phyloP scores from a whole-genome alignment of 2,329 filamentous ascomycete species.

The Pseudogymnoascus sp. region DNA sequence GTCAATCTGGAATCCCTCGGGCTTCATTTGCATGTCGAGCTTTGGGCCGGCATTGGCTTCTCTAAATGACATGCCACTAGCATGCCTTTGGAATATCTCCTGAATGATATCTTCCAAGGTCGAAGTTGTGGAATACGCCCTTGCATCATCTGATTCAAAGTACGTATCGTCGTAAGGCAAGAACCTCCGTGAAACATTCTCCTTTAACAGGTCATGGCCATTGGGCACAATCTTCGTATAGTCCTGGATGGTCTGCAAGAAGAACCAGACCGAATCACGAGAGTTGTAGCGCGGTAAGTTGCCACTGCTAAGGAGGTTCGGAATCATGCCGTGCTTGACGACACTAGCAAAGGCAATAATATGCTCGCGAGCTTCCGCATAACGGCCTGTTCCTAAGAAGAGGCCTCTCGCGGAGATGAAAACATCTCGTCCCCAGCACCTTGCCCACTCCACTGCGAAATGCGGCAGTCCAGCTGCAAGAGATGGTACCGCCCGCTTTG shows the following conservation, averaged over 20 bases:
- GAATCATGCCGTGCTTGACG: slow-evolving; percentile 96
- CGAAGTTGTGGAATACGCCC: slow-evolving; percentile 78
- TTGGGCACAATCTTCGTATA: slow-evolving; percentile 76
- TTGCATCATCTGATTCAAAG: slow-evolving; percentile 73
- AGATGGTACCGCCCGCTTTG: slow-evolving; percentile 73
- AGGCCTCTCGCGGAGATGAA: slow-evolving; percentile 92
- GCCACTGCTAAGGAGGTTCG: slow-evolving; percentile 82
- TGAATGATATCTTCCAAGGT: slow-evolving; percentile 86
- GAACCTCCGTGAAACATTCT: slow-evolving; percentile 76
- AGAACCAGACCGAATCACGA: slow-evolving; percentile 96
- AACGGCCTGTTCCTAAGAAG: slow-evolving; percentile 84
- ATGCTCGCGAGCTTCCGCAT: slow-evolving; percentile 83
- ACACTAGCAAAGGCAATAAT: slow-evolving; percentile 93
- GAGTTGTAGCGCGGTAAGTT: slow-evolving; percentile 89
- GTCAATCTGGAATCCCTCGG: slow-evolving; percentile 85
- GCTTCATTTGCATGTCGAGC: slow-evolving; percentile 87
- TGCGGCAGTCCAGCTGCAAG: slow-evolving; percentile 90
- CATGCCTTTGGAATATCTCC: slow-evolving; percentile 87
- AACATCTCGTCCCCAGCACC: slow-evolving; percentile 95
- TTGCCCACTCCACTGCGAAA: slow-evolving; percentile 87
- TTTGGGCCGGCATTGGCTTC: slow-evolving; percentile 88
- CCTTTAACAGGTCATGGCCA: slow-evolving; percentile 64
- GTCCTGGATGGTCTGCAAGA: slow-evolving; percentile 91
- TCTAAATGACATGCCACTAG: slow-evolving; percentile 80
- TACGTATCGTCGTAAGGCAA: slow-evolving; percentile 92